Evolutionary conservation across 305 asterid genomes (phyloP), one percentile per base, ranked within the genome.

Genomic region (Fraxinus baroniana): DNA sequence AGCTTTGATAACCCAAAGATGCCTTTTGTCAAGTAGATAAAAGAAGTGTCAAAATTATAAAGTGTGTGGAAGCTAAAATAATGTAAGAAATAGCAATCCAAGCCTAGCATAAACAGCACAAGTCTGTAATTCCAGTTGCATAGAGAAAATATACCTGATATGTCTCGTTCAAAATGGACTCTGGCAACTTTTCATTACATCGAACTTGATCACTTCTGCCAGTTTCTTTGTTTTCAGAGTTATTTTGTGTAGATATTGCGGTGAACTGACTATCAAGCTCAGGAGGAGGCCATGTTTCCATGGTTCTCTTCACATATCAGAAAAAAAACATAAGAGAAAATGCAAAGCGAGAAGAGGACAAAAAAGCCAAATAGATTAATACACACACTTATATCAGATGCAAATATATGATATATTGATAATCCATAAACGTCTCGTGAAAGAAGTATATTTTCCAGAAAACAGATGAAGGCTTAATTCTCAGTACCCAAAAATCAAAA

Each of bases 1-100:
- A 72, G 84, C 83, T 83, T 74, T 82, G 76, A 83, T 80, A 82
- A 71, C 81, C 72, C 83, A 76, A 77, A 70, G 85, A 71, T 68
- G 74, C 79, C 90, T 86, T 83, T 80, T 49, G 46, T 71, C 76
- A 33, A 71, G 13, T 18, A 71, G 76, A 71, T 71, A n/a, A 83
- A 83, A 49, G 22, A 41, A 55, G 73, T 26, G 78, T 32, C 75
- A 79, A 35, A 62, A 78, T 79, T 22, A 79, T 26, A 80, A 71
- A 30, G 81, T 22, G 18, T 30, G 1, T 78, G 70, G 68, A 52
- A 57, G 81, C 39, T 57, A 78, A 78, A 52, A 37, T 57, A 60
- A 60, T 10, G 20, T 32, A 41, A 35, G 75, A 57, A 78, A 33
- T 32, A 35, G 81, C 32, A 78, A 7, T 15, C 26, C 62, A 28